Evolutionary conservation across 257 asterid species (phyloP).

Genomic region (Parsonsia alboflavescens): DNA sequence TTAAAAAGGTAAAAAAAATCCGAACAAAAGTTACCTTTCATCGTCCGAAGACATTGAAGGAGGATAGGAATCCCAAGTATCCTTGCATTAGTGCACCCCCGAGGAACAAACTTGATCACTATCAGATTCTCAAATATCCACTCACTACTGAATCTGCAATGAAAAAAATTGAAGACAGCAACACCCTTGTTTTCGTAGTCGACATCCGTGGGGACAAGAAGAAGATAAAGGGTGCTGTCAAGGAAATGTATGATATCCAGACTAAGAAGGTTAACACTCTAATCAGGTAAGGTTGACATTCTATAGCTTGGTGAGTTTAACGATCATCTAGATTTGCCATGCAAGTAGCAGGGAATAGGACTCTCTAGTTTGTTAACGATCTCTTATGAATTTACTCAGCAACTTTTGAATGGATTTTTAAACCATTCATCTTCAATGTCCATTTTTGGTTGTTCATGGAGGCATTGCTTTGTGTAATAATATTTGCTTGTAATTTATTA

Average conservation of each 20-base stretch:
- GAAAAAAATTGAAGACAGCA: slow-evolving; percentile 38
- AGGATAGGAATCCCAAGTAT: slow-evolving; percentile 31
- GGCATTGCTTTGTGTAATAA: too few relatives aligned
- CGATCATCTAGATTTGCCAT: neutral
- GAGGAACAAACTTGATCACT: slow-evolving; percentile 34
- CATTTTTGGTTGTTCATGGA: neutral
- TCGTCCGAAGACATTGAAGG: slow-evolving; percentile 32
- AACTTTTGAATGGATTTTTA: neutral
- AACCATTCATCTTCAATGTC: neutral
- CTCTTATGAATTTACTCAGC: too few relatives aligned
- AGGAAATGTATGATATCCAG: slow-evolving; percentile 37
- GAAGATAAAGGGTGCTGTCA: slow-evolving; percentile 36
- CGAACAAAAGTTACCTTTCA: slow-evolving; percentile 34
- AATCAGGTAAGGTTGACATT: slow-evolving; percentile 23
- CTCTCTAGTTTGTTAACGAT: neutral
- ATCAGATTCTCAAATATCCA: slow-evolving; percentile 34
- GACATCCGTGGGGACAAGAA: slow-evolving; percentile 38
- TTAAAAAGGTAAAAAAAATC: slow-evolving; percentile 28
- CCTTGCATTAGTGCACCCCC: slow-evolving; percentile 36
- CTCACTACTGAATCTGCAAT: slow-evolving; percentile 36
- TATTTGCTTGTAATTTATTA: neutral
- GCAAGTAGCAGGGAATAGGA: neutral
- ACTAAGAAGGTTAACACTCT: slow-evolving; percentile 35
- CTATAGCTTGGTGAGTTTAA: neutral
- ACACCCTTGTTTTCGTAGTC: slow-evolving; percentile 35